Base-by-base conservation (phyloP, 1,139 yeast genomes). In the Geotrichum cucujoidarum region DNA sequence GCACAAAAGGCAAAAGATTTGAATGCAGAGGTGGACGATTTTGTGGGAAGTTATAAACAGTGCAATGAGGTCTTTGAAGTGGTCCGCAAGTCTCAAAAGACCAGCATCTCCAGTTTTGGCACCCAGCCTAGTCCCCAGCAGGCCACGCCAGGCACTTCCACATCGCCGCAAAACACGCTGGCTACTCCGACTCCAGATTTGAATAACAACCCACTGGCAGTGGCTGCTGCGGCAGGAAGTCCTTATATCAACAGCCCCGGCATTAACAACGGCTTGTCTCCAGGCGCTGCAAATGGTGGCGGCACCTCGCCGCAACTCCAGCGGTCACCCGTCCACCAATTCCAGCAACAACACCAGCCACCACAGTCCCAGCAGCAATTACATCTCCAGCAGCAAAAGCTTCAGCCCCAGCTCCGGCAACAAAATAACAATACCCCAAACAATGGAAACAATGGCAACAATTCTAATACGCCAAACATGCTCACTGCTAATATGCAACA, bases 1-100 rank as follows among this genome's bases (percentile, higher is more conserved):
- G 45, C 50, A 1, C 47, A 39, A 20, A 46, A 47, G 21, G 53
- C 50, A 6, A 53, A 53, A 18, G 27, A 29, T 5, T 39, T 52
- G 13, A 39, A 49, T 18, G 21, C 20, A 13, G 52, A 53, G 16
- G 50, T 53, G 2, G 51, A 50, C 6, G 52, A 47, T 18, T 49
- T 54, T 34, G 24, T 46, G 5, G 39, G 35, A 16, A 42, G 42
- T 13, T 52, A 52, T 36, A 17, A 47, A 22, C 37, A 53, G 21
- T 46, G 44, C 39, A 24, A 43, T 14, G 29, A 24, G 2, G 31
- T 51, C 25, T 39, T 39, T 29, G 43, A 39, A n/a, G 10, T 39
- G 33, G 43, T 39, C 16, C 43, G 43, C 43, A 39, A 39, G 17
- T 39, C 43, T n/a, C 43, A 39, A n/a, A 39, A 39, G 17, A 39